Evolutionary conservation across 441 rosid genomes (phyloP).

Genomic region (Cnidoscolus chayamansa): DNA sequence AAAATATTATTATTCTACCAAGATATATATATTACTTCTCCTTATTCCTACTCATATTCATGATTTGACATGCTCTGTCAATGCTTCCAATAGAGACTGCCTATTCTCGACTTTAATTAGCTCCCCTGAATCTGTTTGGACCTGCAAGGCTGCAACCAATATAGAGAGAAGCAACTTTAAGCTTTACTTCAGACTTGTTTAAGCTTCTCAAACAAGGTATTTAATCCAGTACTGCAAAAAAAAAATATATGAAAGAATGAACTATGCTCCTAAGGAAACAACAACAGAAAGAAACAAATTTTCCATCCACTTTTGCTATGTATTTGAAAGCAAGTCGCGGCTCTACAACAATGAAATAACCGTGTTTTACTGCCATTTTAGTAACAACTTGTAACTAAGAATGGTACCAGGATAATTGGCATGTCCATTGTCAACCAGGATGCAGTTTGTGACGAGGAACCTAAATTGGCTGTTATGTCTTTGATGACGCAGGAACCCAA

Average conservation of each 20-base stretch:
- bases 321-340: neutral
- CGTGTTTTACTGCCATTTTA: neutral
- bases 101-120: conserved; percentile 84
- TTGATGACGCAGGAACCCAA: neutral
- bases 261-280: neutral
- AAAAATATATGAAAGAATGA: neutral
- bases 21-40: neutral
- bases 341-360: neutral
- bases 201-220: too few species aligned
- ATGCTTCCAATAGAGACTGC: conserved; percentile 71
- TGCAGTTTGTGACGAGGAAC: neutral
- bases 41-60: conserved; percentile 74
- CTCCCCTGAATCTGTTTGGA: conserved; percentile 78
- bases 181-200: neutral
- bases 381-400: neutral
- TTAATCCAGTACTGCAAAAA: too few species aligned
- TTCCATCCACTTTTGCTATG: neutral
- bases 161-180: neutral
- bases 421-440: neutral
- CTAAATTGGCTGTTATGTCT: neutral
- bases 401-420: neutral
- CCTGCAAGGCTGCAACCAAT: conserved; percentile 35
- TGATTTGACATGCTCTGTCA: conserved; percentile 85
- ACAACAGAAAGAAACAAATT: neutral
- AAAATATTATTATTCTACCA: neutral